A percentile compares a stretch with the other conserved stretches of the same genome.
These are phyloP conservation scores for Epichloe uncinata DNA, from an alignment of 2,329 filamentous ascomycete species.

Conservation along the genomic window DNA sequence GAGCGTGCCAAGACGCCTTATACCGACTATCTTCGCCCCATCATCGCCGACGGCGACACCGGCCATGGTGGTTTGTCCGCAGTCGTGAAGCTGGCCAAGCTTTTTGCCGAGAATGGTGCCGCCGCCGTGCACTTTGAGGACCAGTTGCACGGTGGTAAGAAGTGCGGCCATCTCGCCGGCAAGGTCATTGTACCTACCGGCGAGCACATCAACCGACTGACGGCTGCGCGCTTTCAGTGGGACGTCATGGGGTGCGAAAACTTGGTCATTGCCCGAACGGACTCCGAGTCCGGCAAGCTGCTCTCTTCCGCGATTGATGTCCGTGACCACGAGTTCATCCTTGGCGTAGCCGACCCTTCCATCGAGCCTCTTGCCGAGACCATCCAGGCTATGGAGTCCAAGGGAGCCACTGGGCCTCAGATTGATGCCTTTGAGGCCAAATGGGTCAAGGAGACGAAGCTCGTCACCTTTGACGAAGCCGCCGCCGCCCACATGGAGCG, in stretches of 20 bases:
- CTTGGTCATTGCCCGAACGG: conserved; percentile 84
- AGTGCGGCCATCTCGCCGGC: conserved; percentile 90
- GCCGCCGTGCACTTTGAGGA: conserved; percentile 97
- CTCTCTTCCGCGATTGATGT: conserved; percentile 85
- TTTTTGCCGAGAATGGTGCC: conserved; percentile 94
- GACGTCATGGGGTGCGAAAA: conserved; percentile 96
- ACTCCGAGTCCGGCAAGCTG: conserved; percentile 86
- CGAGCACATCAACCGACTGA: conserved; percentile 91
- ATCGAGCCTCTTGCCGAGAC: conserved; percentile 74
- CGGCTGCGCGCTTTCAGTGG: conserved; percentile 92
- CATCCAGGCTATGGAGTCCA: conserved; percentile 76
- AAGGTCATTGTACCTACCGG: conserved; percentile 90
- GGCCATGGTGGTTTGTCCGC: conserved; percentile 87
- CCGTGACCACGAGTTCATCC: conserved; percentile 93
- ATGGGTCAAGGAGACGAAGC: conserved; percentile 76
- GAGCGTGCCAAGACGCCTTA: conserved; percentile 69
- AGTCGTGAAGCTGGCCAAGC: conserved; percentile 89
- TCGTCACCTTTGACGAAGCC: conserved; percentile 88
- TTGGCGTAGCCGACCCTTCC: conserved; percentile 65
- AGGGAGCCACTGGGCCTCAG: conserved; percentile 63
- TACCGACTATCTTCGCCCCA: conserved; percentile 83
- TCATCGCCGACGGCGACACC: conserved; percentile 92
- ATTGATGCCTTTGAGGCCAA: conserved; percentile 75
- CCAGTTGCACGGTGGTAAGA: conserved; percentile 95
- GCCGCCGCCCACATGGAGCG: conserved; percentile 59